Conservation (phyloP, 106 monocot species). For the Narthecium ossifragum region DNA sequence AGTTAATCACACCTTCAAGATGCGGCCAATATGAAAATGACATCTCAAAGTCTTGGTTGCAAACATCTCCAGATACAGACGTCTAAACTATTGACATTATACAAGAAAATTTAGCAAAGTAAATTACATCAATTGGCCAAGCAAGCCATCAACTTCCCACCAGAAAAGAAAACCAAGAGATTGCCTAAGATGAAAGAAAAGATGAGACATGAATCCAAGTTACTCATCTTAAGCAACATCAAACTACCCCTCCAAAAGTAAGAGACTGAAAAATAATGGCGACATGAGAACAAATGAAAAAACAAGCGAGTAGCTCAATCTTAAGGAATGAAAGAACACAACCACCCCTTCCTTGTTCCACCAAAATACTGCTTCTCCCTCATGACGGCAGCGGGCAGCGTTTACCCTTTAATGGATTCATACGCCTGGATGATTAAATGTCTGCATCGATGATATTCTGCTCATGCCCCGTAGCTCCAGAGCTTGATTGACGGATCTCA, state of each 20-base stretch:
- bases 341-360: too few species aligned
- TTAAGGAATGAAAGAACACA: constrained; percentile 10
- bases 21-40: too few species aligned
- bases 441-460: neutral
- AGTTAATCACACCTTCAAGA: too few species aligned
- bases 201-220: neutral
- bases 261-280: too few species aligned
- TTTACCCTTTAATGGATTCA: too few species aligned
- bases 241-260: neutral
- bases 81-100: neutral
- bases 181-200: neutral
- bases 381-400: too few species aligned
- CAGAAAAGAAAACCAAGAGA: neutral
- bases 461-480: neutral
- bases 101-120: neutral
- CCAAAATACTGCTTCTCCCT: too few species aligned
- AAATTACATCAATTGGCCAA: constrained; percentile 8
- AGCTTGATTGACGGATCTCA: constrained; percentile 26
- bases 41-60: too few species aligned
- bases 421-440: neutral
- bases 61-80: too few species aligned
- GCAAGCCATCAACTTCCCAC: neutral
- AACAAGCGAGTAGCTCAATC: neutral
- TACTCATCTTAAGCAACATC: neutral
- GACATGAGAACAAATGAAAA: too few species aligned